phyloP scores from a whole-genome alignment of 768 basidiomycete species.

The Brasilioporus rufonigricans region DNA sequence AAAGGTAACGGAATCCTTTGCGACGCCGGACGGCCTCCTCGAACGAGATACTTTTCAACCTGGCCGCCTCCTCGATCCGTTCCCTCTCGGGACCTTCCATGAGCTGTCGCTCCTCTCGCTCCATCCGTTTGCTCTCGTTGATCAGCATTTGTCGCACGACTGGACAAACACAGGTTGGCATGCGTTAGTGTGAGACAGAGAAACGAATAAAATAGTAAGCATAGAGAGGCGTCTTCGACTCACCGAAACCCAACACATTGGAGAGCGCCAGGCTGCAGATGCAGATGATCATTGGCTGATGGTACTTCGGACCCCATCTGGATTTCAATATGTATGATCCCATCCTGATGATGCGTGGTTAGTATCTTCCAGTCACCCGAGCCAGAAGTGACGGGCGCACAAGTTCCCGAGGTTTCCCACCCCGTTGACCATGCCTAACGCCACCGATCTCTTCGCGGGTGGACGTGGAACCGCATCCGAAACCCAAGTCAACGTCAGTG shows the following conservation, averaged over 20 bases:
- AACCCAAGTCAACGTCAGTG: not conserved
- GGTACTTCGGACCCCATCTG: not conserved
- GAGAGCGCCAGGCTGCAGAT: not conserved
- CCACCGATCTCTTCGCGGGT: not conserved
- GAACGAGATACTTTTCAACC: slow-evolving; percentile 56
- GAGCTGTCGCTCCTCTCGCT: slow-evolving; percentile 43
- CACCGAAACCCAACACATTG: not conserved
- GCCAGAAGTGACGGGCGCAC: not conserved
- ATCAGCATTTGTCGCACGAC: slow-evolving; percentile 46
- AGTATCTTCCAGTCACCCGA: not conserved
- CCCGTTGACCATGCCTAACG: not conserved
- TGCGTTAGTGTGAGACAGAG: not conserved
- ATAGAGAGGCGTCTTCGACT: not conserved
- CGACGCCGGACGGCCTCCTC: slow-evolving; percentile 56
- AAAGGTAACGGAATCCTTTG: slow-evolving; percentile 58
- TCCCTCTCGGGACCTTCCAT: slow-evolving; percentile 42
- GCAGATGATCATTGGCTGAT: not conserved
- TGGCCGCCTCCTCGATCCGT: slow-evolving; percentile 57
- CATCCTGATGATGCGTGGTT: no score
- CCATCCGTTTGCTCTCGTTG: slow-evolving; percentile 48
- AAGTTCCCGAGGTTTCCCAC: not conserved
- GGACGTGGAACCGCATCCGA: not conserved
- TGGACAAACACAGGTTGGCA: slow-evolving; percentile 8
- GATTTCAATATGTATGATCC: not conserved
- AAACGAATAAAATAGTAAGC: no score